A percentile compares a stretch with the other conserved stretches of the same genome.
These are phyloP conservation scores for Blastocystis sp. DNA, from an alignment of 352 stramenopile species.

Conservation along the genomic window DNA sequence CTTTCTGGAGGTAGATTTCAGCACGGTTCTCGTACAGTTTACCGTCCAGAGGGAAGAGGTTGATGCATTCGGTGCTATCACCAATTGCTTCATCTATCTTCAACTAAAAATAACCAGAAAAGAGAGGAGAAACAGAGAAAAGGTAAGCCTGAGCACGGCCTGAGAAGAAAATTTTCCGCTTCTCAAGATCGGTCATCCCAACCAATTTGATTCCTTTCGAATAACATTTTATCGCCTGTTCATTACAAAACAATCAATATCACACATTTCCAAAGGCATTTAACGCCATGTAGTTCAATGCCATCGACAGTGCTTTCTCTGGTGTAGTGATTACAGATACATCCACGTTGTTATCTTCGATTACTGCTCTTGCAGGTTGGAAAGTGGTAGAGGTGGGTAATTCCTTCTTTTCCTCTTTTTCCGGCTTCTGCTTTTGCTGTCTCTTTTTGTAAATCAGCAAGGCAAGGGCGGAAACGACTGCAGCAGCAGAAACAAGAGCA, in stretches of 20 bases:
- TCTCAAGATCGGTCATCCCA: neutral
- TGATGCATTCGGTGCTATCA: neutral
- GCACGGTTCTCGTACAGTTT: neutral
- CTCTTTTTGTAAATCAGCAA: neutral
- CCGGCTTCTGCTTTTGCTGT: neutral
- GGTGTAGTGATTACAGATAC: neutral
- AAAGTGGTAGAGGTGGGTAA: neutral
- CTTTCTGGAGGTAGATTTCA: slow-evolving; percentile 1
- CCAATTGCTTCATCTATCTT: neutral
- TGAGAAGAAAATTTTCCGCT: neutral
- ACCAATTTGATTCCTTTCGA: neutral
- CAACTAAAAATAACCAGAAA: neutral
- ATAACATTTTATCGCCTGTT: slow-evolving; percentile 11
- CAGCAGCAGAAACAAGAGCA: neutral
- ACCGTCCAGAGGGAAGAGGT: neutral
- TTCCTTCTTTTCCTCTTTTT: neutral
- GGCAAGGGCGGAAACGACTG: neutral
- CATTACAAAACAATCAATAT: neutral
- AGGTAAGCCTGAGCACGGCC: neutral
- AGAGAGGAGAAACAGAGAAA: neutral
- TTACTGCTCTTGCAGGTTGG: neutral
- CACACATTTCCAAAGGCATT: neutral
- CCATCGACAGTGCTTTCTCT: neutral
- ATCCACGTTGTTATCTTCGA: neutral
- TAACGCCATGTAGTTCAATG: neutral